Percentiles rank a stretch among this genome's conserved stretches.
Conservation (phyloP, 768 basidiomycete genomes). For the Psilocybe sp. region DNA sequence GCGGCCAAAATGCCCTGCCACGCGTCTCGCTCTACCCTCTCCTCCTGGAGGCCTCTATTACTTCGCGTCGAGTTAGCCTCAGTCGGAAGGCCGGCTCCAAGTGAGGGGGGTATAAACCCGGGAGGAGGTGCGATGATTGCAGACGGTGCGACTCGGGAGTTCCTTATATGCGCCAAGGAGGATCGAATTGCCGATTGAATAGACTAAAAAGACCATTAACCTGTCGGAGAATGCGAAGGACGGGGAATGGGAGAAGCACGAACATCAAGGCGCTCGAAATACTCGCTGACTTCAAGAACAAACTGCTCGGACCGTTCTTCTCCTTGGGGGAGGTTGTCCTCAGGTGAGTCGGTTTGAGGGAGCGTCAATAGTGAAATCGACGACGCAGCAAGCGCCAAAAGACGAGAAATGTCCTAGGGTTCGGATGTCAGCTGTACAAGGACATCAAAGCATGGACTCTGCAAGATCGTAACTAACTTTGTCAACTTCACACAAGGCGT, state of each 20-base stretch:
- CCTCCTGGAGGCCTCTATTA: constrained; percentile 73
- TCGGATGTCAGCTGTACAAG: too few species aligned
- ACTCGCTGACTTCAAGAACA: constrained; percentile 80
- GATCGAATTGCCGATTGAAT: constrained; percentile 77
- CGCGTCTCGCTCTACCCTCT: constrained; percentile 70
- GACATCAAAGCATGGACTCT: too few species aligned
- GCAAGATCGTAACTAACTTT: constrained; percentile 37
- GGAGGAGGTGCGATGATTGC: constrained; percentile 79
- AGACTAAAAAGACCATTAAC: constrained; percentile 37
- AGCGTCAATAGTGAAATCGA: constrained; percentile 77
- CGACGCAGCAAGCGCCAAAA: constrained; percentile 73
- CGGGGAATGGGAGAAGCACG: constrained; percentile 13
- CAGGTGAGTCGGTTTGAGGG: constrained; percentile 75
- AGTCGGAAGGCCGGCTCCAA: constrained; percentile 71
- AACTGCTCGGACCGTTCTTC: constrained; percentile 85
- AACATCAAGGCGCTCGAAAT: constrained; percentile 81
- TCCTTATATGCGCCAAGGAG: constrained; percentile 76
- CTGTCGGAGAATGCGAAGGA: neutral
- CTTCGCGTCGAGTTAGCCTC: constrained; percentile 30
- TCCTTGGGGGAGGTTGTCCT: constrained; percentile 70
- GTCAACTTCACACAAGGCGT: constrained; percentile 76
- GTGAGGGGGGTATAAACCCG: constrained; percentile 72
- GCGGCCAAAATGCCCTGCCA: constrained; percentile 75
- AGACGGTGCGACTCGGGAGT: constrained; percentile 82
- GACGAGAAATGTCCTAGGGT: constrained; percentile 71